Conservation (phyloP, 2,329 filamentous ascomycete species). For the Microdochium bolleyi region DNA sequence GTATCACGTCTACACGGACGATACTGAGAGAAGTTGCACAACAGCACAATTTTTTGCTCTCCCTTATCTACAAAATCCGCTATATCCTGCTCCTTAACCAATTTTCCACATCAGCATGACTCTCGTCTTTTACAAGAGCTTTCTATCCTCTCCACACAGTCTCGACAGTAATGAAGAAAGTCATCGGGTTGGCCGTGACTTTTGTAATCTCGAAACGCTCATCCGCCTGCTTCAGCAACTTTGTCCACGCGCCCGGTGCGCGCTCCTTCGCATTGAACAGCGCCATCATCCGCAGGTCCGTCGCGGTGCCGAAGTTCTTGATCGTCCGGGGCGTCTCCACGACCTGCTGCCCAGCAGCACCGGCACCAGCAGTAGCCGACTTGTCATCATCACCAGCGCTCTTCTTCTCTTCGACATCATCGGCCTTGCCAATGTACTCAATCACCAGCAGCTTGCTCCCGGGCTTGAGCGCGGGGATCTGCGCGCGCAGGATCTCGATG, state of each 20-base stretch:
- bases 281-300: constrained; percentile 7
- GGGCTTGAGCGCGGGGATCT: constrained; percentile 34
- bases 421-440: constrained; percentile 24
- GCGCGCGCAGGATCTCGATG: constrained; percentile 27
- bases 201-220: background rate
- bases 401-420: constrained; percentile 6
- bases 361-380: constrained; percentile 10
- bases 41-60: too few species aligned
- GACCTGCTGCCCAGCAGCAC: background rate
- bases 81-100: too few species aligned
- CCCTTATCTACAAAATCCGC: too few species aligned
- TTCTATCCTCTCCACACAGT: background rate
- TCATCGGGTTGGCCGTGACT: background rate
- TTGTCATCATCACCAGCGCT: background rate
- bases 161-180: background rate
- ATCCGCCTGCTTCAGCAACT: background rate
- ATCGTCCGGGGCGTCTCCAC: constrained; percentile 18
- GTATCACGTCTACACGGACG: too few species aligned
- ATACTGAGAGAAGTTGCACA: too few species aligned
- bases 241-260: background rate
- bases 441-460: constrained; percentile 29
- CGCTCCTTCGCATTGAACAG: constrained; percentile 2
- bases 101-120: too few species aligned
- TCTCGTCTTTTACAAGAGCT: background rate
- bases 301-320: constrained; percentile 28